Conservation (phyloP, 202 grass and related monocot species). For the Zoysia matrella region DNA sequence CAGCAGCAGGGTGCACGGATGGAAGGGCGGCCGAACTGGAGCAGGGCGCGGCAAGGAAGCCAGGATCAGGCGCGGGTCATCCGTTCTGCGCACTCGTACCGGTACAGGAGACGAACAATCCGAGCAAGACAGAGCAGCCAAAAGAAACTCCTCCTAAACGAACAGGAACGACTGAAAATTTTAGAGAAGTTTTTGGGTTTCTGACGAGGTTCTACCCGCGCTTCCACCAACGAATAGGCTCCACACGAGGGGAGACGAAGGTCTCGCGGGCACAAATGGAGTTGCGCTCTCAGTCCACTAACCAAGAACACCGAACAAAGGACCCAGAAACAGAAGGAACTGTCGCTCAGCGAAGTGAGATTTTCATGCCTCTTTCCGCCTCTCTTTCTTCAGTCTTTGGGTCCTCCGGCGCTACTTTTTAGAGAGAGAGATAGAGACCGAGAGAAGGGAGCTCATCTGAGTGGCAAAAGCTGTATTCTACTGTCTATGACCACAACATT, state of each 20-base stretch:
- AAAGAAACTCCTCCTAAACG: constrained; percentile 38
- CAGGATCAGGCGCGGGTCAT: constrained; percentile 59
- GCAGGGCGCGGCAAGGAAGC: constrained; percentile 36
- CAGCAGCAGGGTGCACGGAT: constrained; percentile 38
- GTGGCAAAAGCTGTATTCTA: too few relatives aligned
- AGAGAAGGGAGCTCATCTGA: constrained; percentile 23
- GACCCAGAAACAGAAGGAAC: constrained; percentile 18
- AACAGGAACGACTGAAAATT: neutral
- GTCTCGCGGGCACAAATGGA: constrained; percentile 37
- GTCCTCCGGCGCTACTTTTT: constrained; percentile 47
- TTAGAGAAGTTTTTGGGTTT: neutral
- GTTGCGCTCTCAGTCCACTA: constrained; percentile 41
- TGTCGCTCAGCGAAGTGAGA: constrained; percentile 13
- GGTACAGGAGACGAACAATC: constrained; percentile 37
- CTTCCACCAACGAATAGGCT: constrained; percentile 42
- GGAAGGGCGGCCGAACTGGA: constrained; percentile 25
- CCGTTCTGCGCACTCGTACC: constrained; percentile 22
- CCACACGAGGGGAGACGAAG: constrained; percentile 44
- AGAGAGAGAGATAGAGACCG: constrained; percentile 12
- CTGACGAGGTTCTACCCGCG: constrained; percentile 12
- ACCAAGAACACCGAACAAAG: constrained; percentile 37
- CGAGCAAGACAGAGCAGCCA: neutral
- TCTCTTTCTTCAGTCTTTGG: constrained; percentile 44
- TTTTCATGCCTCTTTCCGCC: constrained; percentile 37
- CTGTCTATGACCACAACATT: too few relatives aligned